These are phyloP conservation scores for Discostella stelligeroides DNA, from an alignment of 108 stramenopile species.

Conservation along the genomic window DNA sequence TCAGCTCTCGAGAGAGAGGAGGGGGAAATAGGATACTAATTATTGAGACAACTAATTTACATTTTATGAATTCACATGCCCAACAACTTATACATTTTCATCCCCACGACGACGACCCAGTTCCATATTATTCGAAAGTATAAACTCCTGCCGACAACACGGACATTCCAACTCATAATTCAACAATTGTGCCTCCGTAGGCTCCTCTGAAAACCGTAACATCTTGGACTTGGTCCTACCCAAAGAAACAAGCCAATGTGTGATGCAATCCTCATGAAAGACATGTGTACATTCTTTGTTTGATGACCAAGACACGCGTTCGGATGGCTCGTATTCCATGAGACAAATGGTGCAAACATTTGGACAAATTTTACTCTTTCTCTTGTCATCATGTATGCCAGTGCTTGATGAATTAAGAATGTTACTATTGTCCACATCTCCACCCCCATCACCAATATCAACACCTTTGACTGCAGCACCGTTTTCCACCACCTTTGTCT, in stretches of 20 bases:
- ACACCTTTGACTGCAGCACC: not conserved
- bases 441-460: not conserved
- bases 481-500: not conserved
- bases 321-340: conserved; percentile 37
- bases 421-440: too few species aligned
- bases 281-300: conserved; percentile 48
- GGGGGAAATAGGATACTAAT: too few species aligned
- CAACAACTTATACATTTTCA: too few species aligned
- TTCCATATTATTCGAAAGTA: not conserved
- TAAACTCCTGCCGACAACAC: conserved; percentile 50
- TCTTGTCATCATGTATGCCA: not conserved
- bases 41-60: too few species aligned
- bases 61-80: too few species aligned
- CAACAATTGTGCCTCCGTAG: conserved; percentile 32
- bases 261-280: conserved; percentile 52
- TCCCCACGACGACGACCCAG: too few species aligned
- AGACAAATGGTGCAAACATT: conserved; percentile 51
- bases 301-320: conserved; percentile 32
- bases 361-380: conserved; percentile 15
- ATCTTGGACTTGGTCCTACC: conserved; percentile 26
- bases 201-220: conserved; percentile 13
- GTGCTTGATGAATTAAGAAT: not conserved
- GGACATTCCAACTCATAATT: conserved; percentile 46
- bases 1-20: too few species aligned
- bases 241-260: conserved; percentile 35